These are phyloP conservation scores for Herpetomonas samuelpessoai DNA, from an alignment of 208 protist genomes.

Conservation along the genomic window DNA sequence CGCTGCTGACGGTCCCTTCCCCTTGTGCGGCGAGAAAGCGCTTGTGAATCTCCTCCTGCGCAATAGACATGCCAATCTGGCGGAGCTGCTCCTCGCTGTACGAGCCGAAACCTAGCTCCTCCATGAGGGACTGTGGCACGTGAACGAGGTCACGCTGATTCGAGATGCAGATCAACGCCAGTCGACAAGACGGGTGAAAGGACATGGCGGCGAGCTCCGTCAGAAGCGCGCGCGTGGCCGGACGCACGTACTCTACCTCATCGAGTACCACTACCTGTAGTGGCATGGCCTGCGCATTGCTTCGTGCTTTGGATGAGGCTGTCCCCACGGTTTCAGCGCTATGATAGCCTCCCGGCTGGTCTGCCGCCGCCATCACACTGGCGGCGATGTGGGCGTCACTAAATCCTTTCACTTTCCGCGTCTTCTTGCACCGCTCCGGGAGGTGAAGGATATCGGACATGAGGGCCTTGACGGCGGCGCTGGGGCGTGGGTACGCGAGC, in stretches of 20 bases:
- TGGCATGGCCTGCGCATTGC: slow-evolving; percentile 2
- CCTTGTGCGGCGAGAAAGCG: background rate
- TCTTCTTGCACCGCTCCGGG: slow-evolving; percentile 11
- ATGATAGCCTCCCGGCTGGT: no score
- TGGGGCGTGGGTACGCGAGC: slow-evolving; percentile 25
- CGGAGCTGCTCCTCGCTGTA: slow-evolving; percentile 53
- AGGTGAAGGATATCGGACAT: slow-evolving; percentile 25
- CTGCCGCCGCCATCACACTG: slow-evolving; percentile 1
- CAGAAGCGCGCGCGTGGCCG: slow-evolving; percentile 31
- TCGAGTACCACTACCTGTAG: slow-evolving; percentile 76
- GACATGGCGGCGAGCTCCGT: slow-evolving; percentile 45
- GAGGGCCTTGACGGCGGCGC: slow-evolving; percentile 28
- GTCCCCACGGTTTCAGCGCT: no score
- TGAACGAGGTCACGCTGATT: slow-evolving; percentile 78
- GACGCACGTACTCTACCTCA: slow-evolving; percentile 74
- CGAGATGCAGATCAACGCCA: slow-evolving; percentile 78
- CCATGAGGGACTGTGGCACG: slow-evolving; percentile 57
- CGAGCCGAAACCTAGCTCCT: slow-evolving; percentile 62
- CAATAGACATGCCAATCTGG: slow-evolving; percentile 33
- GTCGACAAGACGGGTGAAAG: slow-evolving; percentile 31
- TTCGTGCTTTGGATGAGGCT: slow-evolving; percentile 6
- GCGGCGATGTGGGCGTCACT: background rate
- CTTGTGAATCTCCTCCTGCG: slow-evolving; percentile 21
- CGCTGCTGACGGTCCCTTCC: background rate
- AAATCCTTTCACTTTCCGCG: background rate